Conservation (phyloP, 2,329 filamentous ascomycete species). For the Raffaelea arxii region DNA sequence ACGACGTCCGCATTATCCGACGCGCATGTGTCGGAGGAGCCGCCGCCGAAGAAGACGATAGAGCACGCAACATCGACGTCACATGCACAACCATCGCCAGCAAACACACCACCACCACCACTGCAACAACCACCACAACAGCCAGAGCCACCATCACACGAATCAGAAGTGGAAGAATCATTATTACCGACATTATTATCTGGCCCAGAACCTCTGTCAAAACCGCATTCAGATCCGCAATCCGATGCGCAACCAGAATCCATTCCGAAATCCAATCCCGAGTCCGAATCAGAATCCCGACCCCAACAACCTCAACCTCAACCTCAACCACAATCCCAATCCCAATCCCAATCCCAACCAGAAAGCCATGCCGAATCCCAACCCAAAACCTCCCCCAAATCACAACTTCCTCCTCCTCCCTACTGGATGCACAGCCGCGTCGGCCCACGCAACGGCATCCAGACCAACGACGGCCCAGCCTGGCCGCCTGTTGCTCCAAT, state of each 20-base stretch:
- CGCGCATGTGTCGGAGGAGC: no score
- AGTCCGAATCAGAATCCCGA: not conserved
- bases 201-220: no score
- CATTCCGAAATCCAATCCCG: no score
- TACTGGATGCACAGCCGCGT: conserved; percentile 13
- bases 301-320: no score
- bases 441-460: not conserved
- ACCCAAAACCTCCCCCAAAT: not conserved
- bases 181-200: no score
- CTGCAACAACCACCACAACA: not conserved
- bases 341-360: not conserved
- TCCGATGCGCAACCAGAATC: no score
- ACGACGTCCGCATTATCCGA: not conserved
- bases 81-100: no score
- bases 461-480: no score
- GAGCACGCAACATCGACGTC: not conserved
- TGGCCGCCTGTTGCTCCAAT: not conserved
- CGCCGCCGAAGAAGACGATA: not conserved
- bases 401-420: conserved; percentile 3
- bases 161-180: no score
- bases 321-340: not conserved
- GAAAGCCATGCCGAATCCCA: not conserved
- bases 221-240: no score
- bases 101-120: not conserved
- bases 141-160: not conserved